Evolutionary conservation across 2,329 filamentous ascomycete species (phyloP), one percentile per base, ranked within the genome.

Genomic region (Botryotinia narcissicola): DNA sequence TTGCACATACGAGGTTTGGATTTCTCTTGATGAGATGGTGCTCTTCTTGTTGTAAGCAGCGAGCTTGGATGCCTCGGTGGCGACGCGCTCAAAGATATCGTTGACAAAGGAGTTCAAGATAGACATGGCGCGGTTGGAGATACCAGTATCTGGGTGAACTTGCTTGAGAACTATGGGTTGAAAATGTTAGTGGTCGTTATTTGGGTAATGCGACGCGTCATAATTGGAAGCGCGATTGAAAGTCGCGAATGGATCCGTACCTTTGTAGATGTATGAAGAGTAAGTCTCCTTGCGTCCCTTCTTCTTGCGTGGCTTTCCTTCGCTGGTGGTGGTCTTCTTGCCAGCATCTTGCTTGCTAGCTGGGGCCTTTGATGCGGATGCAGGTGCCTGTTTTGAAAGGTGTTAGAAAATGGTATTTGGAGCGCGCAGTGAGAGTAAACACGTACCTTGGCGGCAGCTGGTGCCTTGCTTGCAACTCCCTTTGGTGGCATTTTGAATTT

Each of bases 271-370:
- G 91, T 99, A 99, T 73, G 94, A 97, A 80, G 93, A 97, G 89
- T 99, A 99, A n/a, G 96, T 99, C 90, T 99, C 96, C 93, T 98
- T 98, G 87, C 96, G 92, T 80, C 95, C 93, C 95, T 99, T 99
- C 83, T 96, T 94, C 95, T 98, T 99, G 93, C 99, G 99, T 94
- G 98, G 98, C 81, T 98, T 96, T 78, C 96, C 96, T 83, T 93
- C 91, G 76, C 46, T 60, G 51, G 95, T 91, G 75, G 95, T 94
- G 68, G 96, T 98, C 46, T 98, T 99, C 93, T 99, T 99, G 89
- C 95, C 96, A 78, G 95, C 95, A 87, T 98, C 95, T 63, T 29
- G 40, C 88, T 97, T 93, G 25, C 51, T 57, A 83, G 95, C 95
- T 83, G 80, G 80, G 70, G 93, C 91, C 89, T 98, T 98, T 93